A percentile compares a stretch with the other conserved stretches of the same genome.
phyloP scores from a whole-genome alignment of 23 red algal species.

The Chondrus crispus region DNA sequence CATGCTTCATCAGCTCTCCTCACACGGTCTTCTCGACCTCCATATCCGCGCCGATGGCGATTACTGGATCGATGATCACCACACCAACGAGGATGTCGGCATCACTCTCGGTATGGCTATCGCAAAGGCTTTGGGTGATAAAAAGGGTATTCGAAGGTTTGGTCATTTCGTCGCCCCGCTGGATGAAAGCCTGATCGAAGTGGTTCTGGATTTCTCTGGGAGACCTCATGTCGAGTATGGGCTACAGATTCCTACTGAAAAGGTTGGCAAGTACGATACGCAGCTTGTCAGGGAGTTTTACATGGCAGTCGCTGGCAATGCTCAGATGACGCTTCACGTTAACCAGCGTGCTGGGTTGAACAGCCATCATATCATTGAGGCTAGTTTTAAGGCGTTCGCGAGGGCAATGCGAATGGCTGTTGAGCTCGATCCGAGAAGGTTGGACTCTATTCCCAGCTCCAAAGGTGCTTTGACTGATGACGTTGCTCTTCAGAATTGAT shows the following conservation, averaged over 20 bases:
- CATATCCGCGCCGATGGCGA: slow-evolving; percentile 87
- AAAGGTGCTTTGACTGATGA: slow-evolving; percentile 92
- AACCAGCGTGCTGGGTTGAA: slow-evolving; percentile 88
- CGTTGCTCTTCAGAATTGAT: slow-evolving; percentile 19
- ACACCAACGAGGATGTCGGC: slow-evolving; percentile 97
- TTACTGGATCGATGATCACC: slow-evolving; percentile 98
- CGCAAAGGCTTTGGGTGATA: slow-evolving; percentile 76
- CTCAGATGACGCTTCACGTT: slow-evolving; percentile 92
- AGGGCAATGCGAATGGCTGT: slow-evolving; percentile 93
- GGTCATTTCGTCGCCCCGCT: slow-evolving; percentile 94
- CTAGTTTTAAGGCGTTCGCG: slow-evolving; percentile 98
- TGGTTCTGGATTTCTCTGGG: slow-evolving; percentile 96
- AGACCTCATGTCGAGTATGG: slow-evolving; percentile 59
- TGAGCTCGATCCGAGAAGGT: slow-evolving; percentile 69
- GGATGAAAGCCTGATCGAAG: slow-evolving; percentile 94
- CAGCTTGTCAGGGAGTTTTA: slow-evolving; percentile 98
- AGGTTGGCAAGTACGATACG: slow-evolving; percentile 92
- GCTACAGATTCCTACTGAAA: slow-evolving; percentile 80
- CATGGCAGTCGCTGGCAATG: slow-evolving; percentile 75
- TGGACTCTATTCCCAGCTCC: slow-evolving; percentile 71
- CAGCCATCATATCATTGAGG: slow-evolving; percentile 98
- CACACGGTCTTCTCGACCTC: slow-evolving; percentile 92
- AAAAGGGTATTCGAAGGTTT: slow-evolving; percentile 91
- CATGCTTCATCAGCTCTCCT: slow-evolving; percentile 91
- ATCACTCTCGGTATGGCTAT: slow-evolving; percentile 94